Percentiles rank a stretch among this genome's conserved stretches.
Evolutionary conservation across 805 yeast genomes (phyloP).

Genomic region (Yarrowia alimentaria): DNA sequence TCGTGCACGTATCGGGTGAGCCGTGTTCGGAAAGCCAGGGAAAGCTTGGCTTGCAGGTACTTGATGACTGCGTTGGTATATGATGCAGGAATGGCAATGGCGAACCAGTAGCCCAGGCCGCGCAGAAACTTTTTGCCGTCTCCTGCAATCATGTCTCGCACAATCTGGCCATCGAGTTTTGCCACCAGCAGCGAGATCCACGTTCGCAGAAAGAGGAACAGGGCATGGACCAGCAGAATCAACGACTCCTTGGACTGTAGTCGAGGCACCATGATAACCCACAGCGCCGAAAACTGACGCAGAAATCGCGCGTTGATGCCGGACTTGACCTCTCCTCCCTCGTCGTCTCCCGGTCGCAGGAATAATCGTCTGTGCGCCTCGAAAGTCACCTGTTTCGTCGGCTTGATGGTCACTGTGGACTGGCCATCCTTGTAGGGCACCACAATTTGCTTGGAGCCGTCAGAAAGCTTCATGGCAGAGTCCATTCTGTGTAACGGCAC

Average conservation of each 20-base stretch:
- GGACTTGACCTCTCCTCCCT: constrained; percentile 31
- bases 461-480: constrained; percentile 35
- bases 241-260: constrained; percentile 64
- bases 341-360: constrained; percentile 29
- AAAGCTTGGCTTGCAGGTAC: constrained; percentile 68
- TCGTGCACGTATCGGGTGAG: constrained; percentile 86
- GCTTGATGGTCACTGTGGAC: constrained; percentile 36
- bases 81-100: constrained; percentile 89
- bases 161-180: constrained; percentile 87
- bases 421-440: constrained; percentile 32
- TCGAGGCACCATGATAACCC: constrained; percentile 80
- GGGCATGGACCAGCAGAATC: constrained; percentile 65
- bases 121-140: constrained; percentile 69
- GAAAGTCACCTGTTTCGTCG: constrained; percentile 36
- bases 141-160: constrained; percentile 80
- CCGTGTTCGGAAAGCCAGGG: constrained; percentile 81
- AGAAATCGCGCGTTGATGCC: constrained; percentile 60
- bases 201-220: constrained; percentile 75
- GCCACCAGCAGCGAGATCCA: constrained; percentile 85
- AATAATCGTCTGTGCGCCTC: constrained; percentile 39
- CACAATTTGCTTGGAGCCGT: constrained; percentile 37
- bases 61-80: constrained; percentile 89
- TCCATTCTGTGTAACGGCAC: constrained; percentile 32
- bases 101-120: constrained; percentile 81
- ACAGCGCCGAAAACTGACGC: constrained; percentile 69